A percentile compares a stretch with the other conserved stretches of the same genome.
Conservation (phyloP, 2,329 filamentous ascomycete species). For the Fusarium clavum region DNA sequence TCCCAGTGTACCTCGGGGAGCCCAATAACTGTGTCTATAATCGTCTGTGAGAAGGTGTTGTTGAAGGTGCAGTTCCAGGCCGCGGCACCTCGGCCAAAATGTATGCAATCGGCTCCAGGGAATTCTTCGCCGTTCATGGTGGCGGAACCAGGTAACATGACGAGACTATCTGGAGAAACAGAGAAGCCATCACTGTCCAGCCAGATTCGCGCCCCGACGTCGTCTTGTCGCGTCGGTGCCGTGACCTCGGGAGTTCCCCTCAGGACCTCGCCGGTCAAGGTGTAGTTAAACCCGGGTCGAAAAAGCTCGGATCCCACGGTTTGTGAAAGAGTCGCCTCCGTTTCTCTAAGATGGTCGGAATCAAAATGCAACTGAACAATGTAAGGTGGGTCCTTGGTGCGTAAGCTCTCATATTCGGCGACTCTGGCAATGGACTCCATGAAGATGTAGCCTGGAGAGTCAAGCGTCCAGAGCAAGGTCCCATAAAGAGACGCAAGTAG, state of each 20-base stretch:
- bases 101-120: background rate
- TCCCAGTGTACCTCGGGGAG: background rate
- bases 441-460: background rate
- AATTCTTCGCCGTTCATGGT: background rate
- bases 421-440: background rate
- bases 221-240: background rate
- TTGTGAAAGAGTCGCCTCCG: background rate
- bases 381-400: background rate
- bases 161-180: background rate
- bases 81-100: background rate
- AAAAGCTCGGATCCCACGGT: background rate
- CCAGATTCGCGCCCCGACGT: background rate
- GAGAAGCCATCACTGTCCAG: background rate
- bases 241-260: background rate
- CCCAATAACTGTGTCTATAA: background rate
- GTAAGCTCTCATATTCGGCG: background rate
- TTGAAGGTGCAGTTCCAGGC: background rate
- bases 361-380: background rate
- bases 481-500: background rate
- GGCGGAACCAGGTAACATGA: background rate
- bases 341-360: background rate
- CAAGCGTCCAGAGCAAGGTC: background rate
- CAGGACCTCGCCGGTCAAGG: background rate
- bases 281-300: background rate
- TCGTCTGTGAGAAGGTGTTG: background rate